Evolutionary conservation across 768 basidiomycete genomes (phyloP), one percentile per base, ranked within the genome.

Genomic region (Cyathus striatus): DNA sequence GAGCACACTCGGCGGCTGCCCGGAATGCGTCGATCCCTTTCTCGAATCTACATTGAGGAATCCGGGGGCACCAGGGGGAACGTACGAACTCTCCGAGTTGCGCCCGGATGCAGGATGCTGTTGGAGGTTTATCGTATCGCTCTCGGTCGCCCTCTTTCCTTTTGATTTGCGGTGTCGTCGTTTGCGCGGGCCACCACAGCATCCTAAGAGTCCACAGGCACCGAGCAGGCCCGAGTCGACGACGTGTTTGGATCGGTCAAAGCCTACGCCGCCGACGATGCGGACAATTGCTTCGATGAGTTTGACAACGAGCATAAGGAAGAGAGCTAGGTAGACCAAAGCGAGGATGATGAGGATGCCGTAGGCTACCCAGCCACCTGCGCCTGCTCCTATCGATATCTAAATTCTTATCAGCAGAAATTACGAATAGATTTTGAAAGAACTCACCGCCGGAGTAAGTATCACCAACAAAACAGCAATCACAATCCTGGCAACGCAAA

Each of bases 331-430:
- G 59, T 94, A 91, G 36, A 90, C 83, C 45, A 97, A 72, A 9
- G 77, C 77, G 22, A 90, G 69, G 39, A 96, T 86, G 53, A 93
- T 69, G 46, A 98, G 73, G 45, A 98, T 84, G 52, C 90, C 89
- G 61, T 95, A 97, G 10, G 93, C 83, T 13, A 99, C 83, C 96
- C 95, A 99, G 42, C 88, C 86, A 14, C 80, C 80, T 14, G 93
- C 83, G 20, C 85, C 81, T 39, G 72, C 55, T 24, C 88, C 89
- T 48, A 98, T 83, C 37, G 82, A 83, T 39, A 97, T 87, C 93
- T 97, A 53, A 16, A 33, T 16, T 10, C 27, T 7, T 12, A 3
- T 16, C 10, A 27, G 20, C 16, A 17, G 13, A 35, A 30, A 10
- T 7, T 23, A 7, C 12, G 18, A 38, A 46, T 20, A 42, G 33